Conservation (phyloP, 257 asterid genomes). For the Gynochthodes officinalis region DNA sequence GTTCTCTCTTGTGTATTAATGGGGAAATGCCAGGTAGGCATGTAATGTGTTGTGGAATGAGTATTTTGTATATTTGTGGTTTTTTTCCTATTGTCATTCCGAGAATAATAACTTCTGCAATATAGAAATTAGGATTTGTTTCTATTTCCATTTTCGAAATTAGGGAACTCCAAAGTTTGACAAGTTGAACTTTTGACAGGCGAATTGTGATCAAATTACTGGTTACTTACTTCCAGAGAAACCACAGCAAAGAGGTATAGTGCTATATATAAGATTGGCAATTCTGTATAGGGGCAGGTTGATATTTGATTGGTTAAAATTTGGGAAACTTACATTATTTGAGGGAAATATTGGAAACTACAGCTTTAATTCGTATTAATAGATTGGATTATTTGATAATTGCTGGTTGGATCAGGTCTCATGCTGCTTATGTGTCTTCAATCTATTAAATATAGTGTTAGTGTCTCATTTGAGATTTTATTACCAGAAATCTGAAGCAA, state of each 20-base stretch:
- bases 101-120: background rate
- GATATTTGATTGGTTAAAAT: background rate
- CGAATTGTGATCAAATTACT: constrained; percentile 93
- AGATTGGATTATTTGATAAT: background rate
- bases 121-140: background rate
- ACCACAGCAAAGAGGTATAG: constrained; percentile 94
- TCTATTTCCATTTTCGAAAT: background rate
- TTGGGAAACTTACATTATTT: background rate
- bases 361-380: background rate
- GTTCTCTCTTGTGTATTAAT: background rate
- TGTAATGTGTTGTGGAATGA: background rate
- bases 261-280: constrained; percentile 3
- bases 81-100: background rate
- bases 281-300: background rate
- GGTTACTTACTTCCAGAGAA: constrained; percentile 94
- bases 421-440: background rate
- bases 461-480: background rate
- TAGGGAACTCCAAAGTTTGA: background rate
- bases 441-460: background rate
- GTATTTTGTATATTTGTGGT: background rate
- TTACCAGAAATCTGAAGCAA: too few relatives aligned
- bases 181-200: constrained; percentile 45
- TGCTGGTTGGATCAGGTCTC: background rate
- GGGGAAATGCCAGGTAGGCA: background rate
- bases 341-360: background rate